Evolutionary conservation across 768 basidiomycete species (phyloP).

Genomic region (Lactarius indigo): DNA sequence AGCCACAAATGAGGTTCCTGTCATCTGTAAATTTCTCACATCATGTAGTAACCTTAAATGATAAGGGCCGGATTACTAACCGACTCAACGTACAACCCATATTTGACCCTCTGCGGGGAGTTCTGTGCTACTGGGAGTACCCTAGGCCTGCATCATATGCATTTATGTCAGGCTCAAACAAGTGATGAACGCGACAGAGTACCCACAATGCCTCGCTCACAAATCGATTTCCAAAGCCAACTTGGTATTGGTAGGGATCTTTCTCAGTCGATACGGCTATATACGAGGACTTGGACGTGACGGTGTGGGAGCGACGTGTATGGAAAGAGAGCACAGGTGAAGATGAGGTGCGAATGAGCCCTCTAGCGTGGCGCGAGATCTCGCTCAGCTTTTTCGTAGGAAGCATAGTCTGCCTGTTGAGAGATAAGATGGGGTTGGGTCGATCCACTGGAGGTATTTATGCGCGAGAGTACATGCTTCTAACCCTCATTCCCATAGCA

Average conservation of each 20-base stretch:
- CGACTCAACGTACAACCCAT: slow-evolving; percentile 58
- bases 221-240: slow-evolving; percentile 57
- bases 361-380: background rate
- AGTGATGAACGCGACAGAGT: background rate
- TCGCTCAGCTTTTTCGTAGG: background rate
- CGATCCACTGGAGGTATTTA: no score
- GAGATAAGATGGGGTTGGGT: background rate
- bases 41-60: background rate
- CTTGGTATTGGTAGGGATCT: slow-evolving; percentile 57
- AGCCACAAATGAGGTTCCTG: slow-evolving; percentile 57
- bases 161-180: background rate
- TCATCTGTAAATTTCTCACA: slow-evolving; percentile 40
- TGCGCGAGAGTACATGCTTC: background rate
- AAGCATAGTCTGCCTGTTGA: background rate
- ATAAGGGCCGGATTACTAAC: slow-evolving; percentile 33
- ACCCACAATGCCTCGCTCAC: slow-evolving; percentile 54
- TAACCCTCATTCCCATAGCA: no score
- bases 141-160: slow-evolving; percentile 41
- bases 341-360: background rate
- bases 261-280: slow-evolving; percentile 37
- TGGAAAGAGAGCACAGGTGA: background rate
- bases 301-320: slow-evolving; percentile 18
- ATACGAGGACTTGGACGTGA: slow-evolving; percentile 41
- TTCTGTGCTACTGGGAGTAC: slow-evolving; percentile 58
- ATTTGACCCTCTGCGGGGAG: slow-evolving; percentile 58